Evolutionary conservation across 306 rosid genomes (phyloP).

Genomic region (Rosa rugosa): DNA sequence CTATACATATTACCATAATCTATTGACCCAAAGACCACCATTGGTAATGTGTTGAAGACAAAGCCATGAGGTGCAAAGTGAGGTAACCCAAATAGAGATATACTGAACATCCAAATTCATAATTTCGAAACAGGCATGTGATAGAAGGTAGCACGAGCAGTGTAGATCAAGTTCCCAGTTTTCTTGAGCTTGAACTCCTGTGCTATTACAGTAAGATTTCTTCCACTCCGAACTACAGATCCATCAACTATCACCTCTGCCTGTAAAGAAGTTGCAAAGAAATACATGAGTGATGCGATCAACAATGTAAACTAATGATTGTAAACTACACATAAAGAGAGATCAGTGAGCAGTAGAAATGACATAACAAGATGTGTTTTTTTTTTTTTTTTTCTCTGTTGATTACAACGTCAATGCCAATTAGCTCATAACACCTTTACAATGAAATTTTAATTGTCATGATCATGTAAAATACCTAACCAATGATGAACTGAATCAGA

Average conservation of each 20-base stretch:
- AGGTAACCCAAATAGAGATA: not conserved
- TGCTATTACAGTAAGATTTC: conserved; percentile 61
- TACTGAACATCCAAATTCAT: not conserved
- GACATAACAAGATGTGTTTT: too few species aligned
- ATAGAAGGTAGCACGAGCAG: conserved; percentile 61
- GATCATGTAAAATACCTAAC: not conserved
- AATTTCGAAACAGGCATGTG: conserved; percentile 54
- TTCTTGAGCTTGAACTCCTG: conserved; percentile 58
- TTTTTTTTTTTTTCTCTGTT: not conserved
- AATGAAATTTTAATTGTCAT: not conserved
- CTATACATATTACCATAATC: not conserved
- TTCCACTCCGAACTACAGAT: conserved; percentile 67
- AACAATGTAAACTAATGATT: not conserved
- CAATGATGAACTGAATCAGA: not conserved
- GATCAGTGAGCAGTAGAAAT: not conserved
- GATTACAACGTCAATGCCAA: not conserved
- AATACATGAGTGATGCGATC: not conserved
- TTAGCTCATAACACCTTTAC: not conserved
- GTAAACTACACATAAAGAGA: not conserved
- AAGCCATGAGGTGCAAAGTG: not conserved
- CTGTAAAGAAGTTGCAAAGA: conserved; percentile 27
- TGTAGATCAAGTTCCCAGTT: conserved; percentile 49
- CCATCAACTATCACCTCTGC: conserved; percentile 65
- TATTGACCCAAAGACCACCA: not conserved
- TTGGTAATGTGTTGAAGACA: not conserved